Conservation (phyloP, 495 filamentous ascomycete genomes). For the Cairneyella variabilis region DNA sequence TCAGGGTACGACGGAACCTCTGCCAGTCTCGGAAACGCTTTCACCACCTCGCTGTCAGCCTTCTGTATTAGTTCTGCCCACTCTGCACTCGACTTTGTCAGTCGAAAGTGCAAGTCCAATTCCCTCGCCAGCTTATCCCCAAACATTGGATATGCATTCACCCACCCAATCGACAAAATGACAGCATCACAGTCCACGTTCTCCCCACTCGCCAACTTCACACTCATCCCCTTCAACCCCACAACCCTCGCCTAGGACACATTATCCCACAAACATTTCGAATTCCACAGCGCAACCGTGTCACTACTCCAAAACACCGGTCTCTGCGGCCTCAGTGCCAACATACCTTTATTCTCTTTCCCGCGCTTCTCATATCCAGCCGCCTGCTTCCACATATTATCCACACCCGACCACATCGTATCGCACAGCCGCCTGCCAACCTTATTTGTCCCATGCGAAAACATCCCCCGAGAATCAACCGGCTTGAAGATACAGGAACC, state of each 20-base stretch:
- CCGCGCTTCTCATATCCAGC: constrained; percentile 13
- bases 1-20: neutral
- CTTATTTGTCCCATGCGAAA: constrained; percentile 23
- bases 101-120: constrained; percentile 2
- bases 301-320: neutral
- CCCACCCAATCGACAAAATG: constrained; percentile 2
- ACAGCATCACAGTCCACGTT: constrained; percentile 5
- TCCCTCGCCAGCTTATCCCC: neutral
- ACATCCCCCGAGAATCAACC: constrained; percentile 18
- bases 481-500: constrained; percentile 31
- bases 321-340: constrained; percentile 5
- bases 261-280: neutral
- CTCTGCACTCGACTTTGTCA: no score
- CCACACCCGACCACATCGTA: constrained; percentile 17
- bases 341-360: constrained; percentile 12
- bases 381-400: constrained; percentile 7
- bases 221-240: neutral
- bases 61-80: constrained; percentile 27
- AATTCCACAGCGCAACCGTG: neutral
- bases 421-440: constrained; percentile 15
- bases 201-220: neutral
- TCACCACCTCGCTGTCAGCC: constrained; percentile 26
- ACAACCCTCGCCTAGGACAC: constrained; percentile 2
- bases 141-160: neutral
- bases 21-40: constrained; percentile 25